phyloP scores from a whole-genome alignment of 371 early-diverging fungal species.

The Mortierella sp. region DNA sequence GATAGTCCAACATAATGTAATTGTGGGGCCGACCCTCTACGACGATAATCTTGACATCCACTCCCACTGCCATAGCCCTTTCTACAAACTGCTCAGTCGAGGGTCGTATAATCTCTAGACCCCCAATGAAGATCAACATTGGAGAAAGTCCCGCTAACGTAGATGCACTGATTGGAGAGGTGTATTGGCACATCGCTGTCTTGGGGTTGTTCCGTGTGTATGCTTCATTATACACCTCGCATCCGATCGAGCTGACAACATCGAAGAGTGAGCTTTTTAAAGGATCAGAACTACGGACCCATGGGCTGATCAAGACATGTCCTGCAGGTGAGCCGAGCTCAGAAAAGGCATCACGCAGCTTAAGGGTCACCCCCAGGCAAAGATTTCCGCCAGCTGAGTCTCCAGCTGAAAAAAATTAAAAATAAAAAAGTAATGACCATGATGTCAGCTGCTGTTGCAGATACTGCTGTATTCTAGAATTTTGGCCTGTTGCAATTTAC shows the following conservation, averaged over 20 bases:
- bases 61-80: constrained; percentile 29
- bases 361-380: constrained; percentile 25
- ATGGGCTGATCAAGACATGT: constrained; percentile 33
- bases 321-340: constrained; percentile 32
- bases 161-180: constrained; percentile 20
- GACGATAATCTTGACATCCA: constrained; percentile 19
- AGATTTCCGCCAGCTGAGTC: constrained; percentile 55
- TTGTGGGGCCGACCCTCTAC: constrained; percentile 39
- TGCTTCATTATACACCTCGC: constrained; percentile 31
- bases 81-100: constrained; percentile 42
- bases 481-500: constrained; percentile 10
- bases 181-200: constrained; percentile 15
- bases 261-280: constrained; percentile 32
- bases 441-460: not conserved
- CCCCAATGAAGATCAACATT: constrained; percentile 42
- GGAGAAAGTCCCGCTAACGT: constrained; percentile 31
- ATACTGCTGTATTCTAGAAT: not conserved
- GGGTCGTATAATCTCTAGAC: constrained; percentile 44
- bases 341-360: constrained; percentile 27
- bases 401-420: constrained; percentile 21
- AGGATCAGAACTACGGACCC: constrained; percentile 34
- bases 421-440: not conserved
- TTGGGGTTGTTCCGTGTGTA: constrained; percentile 28
- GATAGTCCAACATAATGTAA: constrained; percentile 31
- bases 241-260: constrained; percentile 29